phyloP scores from a whole-genome alignment of 768 basidiomycete genomes.

The Suillus decipiens region DNA sequence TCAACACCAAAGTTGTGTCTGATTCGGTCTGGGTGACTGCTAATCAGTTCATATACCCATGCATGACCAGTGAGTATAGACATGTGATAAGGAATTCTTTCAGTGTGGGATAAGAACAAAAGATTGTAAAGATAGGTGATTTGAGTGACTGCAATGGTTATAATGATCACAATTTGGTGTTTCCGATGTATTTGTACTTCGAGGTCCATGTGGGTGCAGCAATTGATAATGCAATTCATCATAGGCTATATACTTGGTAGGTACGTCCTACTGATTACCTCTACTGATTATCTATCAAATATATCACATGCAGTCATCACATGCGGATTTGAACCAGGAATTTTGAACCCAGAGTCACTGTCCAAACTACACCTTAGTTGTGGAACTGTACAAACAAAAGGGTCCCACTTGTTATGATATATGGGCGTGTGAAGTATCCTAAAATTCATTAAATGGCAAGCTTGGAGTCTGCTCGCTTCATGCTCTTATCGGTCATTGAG shows the following conservation, averaged over 20 bases:
- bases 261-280: too few species aligned
- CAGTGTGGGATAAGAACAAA: neutral
- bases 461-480: too few species aligned
- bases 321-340: neutral
- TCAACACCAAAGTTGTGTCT: slow-evolving; percentile 19
- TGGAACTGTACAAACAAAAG: too few species aligned
- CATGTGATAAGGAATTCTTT: slow-evolving; percentile 21
- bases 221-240: too few species aligned
- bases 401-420: too few species aligned
- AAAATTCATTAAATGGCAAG: too few species aligned
- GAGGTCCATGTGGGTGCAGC: neutral
- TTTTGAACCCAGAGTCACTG: neutral
- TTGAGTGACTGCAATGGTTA: neutral
- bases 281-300: neutral
- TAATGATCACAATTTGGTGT: neutral
- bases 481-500: too few species aligned
- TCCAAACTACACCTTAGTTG: neutral
- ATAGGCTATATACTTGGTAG: too few species aligned
- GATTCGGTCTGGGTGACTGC: slow-evolving; percentile 20
- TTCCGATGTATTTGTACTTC: neutral
- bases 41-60: slow-evolving; percentile 26
- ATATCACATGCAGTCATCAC: neutral
- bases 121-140: neutral
- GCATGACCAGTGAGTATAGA: slow-evolving; percentile 24
- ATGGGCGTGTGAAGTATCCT: too few species aligned